These are phyloP conservation scores for Dactylonectria estremocensis DNA, from an alignment of 2,329 filamentous ascomycete genomes.

Conservation along the genomic window DNA sequence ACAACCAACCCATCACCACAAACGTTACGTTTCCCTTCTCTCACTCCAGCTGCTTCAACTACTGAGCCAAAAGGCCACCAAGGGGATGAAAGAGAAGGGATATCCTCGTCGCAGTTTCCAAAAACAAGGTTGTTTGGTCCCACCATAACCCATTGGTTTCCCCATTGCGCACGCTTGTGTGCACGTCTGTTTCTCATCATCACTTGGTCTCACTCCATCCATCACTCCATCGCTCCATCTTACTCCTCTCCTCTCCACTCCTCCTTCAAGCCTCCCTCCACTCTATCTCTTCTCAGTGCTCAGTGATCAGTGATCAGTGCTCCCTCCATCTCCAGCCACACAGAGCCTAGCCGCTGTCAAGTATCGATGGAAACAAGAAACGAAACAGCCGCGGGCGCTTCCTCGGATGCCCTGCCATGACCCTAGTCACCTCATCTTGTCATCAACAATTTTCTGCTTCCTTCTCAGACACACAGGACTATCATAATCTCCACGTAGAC, in stretches of 20 bases:
- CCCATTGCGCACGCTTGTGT: slow-evolving; percentile 14
- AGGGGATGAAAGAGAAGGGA: slow-evolving; percentile 7
- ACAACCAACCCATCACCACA: slow-evolving; percentile 28
- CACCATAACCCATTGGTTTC: slow-evolving; percentile 5
- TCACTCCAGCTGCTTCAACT: slow-evolving; percentile 4
- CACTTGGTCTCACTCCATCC: slow-evolving; percentile 18
- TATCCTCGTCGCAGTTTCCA: slow-evolving; percentile 12
- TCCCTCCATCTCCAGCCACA: slow-evolving; percentile 25
- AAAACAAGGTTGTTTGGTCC: slow-evolving; percentile 12
- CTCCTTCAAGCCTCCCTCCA: background rate
- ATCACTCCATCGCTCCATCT: slow-evolving; percentile 13
- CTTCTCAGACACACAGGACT: background rate
- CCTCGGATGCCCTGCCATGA: slow-evolving; percentile 35
- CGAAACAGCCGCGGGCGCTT: slow-evolving; percentile 50
- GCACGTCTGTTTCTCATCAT: background rate
- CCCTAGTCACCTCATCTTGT: slow-evolving; percentile 32
- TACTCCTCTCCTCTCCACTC: slow-evolving; percentile 9
- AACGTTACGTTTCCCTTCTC: slow-evolving; percentile 14
- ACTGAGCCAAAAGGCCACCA: slow-evolving; percentile 11
- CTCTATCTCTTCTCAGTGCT: slow-evolving; percentile 2
- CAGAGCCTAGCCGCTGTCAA: slow-evolving; percentile 44
- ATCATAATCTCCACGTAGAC: background rate
- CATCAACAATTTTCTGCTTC: background rate
- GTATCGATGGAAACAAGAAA: slow-evolving; percentile 45
- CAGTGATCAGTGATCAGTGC: background rate